phyloP scores from a whole-genome alignment of 495 filamentous ascomycete species.

The Podospora australis region DNA sequence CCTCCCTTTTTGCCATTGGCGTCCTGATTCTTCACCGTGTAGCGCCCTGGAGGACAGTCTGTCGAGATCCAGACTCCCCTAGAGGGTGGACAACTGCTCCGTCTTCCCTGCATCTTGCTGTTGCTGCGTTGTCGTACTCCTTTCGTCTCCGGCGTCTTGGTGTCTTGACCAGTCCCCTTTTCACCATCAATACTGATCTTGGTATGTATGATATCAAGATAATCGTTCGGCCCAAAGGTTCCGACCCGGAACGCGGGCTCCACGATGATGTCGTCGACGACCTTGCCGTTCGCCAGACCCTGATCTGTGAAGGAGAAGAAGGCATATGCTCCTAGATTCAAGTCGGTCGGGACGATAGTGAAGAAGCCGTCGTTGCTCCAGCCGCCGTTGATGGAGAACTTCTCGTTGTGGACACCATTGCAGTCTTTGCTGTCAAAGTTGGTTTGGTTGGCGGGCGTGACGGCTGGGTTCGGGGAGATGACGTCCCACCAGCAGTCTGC shows the following conservation, averaged over 20 bases:
- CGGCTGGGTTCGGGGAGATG: background rate
- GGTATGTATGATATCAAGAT: no score
- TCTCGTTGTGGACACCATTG: no score
- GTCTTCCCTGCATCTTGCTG: no score
- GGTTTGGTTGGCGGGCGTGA: conserved; percentile 11
- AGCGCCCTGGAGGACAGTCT: no score
- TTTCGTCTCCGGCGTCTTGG: no score
- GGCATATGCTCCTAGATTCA: background rate
- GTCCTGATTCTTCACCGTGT: no score
- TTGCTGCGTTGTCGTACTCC: no score
- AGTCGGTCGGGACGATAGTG: conserved; percentile 20
- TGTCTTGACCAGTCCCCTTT: no score
- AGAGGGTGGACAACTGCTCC: no score
- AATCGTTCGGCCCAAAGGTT: background rate
- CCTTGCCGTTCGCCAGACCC: conserved; percentile 7
- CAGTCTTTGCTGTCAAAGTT: conserved; percentile 11
- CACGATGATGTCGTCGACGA: background rate
- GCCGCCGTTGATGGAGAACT: conserved; percentile 20
- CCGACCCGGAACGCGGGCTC: conserved; percentile 8
- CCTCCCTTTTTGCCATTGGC: no score
- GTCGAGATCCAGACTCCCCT: no score
- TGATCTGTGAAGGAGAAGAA: conserved; percentile 24
- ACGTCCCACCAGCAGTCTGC: conserved; percentile 16
- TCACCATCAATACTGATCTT: no score
- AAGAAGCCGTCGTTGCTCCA: conserved; percentile 18